A percentile compares a stretch with the other conserved stretches of the same genome.
phyloP scores from a whole-genome alignment of 129 eudicot species.

The Centella asiatica region DNA sequence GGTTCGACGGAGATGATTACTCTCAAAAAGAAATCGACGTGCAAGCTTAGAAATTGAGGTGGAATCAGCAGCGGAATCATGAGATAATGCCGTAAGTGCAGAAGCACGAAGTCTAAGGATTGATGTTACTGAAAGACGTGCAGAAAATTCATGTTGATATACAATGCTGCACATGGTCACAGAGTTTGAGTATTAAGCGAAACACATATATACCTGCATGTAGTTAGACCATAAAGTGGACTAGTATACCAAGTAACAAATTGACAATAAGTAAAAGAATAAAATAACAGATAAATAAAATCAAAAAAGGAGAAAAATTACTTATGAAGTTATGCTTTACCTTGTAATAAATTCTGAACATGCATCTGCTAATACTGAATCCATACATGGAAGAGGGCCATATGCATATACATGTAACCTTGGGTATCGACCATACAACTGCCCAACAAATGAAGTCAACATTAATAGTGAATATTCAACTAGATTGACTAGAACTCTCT shows the following conservation, averaged over 20 bases:
- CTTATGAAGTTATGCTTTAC: constrained; percentile 30
- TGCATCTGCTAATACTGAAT: constrained; percentile 49
- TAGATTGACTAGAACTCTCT: background rate
- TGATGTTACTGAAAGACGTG: constrained; percentile 64
- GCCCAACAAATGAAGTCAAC: constrained; percentile 1
- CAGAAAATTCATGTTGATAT: constrained; percentile 59
- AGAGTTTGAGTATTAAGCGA: background rate
- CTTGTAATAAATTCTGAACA: constrained; percentile 67
- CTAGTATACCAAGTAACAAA: background rate
- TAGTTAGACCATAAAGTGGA: background rate
- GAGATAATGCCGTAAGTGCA: constrained; percentile 56
- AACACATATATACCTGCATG: background rate
- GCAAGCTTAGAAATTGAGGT: constrained; percentile 40
- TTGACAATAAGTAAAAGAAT: background rate
- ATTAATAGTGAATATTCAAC: background rate
- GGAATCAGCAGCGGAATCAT: constrained; percentile 33
- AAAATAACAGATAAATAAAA: too few species aligned
- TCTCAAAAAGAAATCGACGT: constrained; percentile 30
- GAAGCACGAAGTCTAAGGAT: constrained; percentile 58
- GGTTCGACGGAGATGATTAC: constrained; percentile 26
- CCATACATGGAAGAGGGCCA: constrained; percentile 79
- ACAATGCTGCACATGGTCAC: constrained; percentile 35
- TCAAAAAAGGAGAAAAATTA: too few species aligned
- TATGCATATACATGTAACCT: constrained; percentile 52
- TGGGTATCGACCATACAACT: constrained; percentile 48